Evolutionary conservation across 768 basidiomycete species (phyloP).

Genomic region (Leucosporidium creatinivorum): DNA sequence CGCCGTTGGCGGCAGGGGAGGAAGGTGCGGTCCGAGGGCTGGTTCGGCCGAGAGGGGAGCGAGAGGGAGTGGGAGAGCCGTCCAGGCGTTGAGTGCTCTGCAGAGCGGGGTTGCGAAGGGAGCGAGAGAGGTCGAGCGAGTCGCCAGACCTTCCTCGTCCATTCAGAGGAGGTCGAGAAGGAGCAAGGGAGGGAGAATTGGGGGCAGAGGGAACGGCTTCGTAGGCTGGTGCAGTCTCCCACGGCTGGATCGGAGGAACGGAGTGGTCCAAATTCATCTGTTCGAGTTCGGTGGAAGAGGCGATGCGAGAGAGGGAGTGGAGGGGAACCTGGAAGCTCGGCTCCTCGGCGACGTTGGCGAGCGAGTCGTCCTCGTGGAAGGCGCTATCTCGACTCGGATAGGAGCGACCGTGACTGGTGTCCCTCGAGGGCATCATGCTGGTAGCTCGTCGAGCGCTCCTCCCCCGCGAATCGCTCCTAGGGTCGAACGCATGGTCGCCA

Average conservation of each 20-base stretch:
- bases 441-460: conserved; percentile 11
- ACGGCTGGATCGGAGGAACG: conserved; percentile 18
- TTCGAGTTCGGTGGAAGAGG: conserved; percentile 11
- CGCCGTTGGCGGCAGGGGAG: not conserved
- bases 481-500: conserved; percentile 8
- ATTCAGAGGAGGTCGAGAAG: too few species aligned
- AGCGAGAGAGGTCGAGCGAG: too few species aligned
- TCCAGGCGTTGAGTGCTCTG: not conserved
- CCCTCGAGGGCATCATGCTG: conserved; percentile 15
- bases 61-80: conserved; percentile 11
- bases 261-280: not conserved
- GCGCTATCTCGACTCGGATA: conserved; percentile 22
- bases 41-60: conserved; percentile 21
- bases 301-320: conserved; percentile 14
- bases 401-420: conserved; percentile 19
- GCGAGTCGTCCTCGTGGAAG: conserved; percentile 8
- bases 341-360: not conserved
- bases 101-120: too few species aligned
- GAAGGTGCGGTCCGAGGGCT: not conserved
- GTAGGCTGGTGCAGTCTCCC: conserved; percentile 27
- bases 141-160: too few species aligned
- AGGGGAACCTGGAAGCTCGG: not conserved
- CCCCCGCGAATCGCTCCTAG: conserved; percentile 13
- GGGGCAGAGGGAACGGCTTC: conserved; percentile 17
- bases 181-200: conserved; percentile 9